phyloP scores from a whole-genome alignment of 129 eudicot species.

The Helichrysum umbraculigerum region DNA sequence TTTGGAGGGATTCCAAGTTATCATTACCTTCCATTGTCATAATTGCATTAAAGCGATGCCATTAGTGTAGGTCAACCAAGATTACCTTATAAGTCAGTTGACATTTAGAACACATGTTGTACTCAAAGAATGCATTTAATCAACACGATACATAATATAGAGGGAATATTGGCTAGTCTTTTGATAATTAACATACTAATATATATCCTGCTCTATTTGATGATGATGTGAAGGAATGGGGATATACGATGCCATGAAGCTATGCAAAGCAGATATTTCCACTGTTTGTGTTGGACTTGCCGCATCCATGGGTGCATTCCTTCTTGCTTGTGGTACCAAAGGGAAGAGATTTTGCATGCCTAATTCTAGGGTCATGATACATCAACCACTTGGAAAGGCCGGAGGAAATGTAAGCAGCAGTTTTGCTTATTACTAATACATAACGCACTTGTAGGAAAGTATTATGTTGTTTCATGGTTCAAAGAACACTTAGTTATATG shows the following conservation, averaged over 20 bases:
- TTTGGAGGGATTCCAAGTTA: background rate
- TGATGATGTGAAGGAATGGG: slow-evolving; percentile 75
- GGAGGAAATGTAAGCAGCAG: slow-evolving; percentile 65
- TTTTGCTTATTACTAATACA: slow-evolving; percentile 13
- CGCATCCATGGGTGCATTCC: slow-evolving; percentile 98
- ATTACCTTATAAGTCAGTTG: background rate
- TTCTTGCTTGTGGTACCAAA: slow-evolving; percentile 88
- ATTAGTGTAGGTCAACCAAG: background rate
- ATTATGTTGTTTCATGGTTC: background rate
- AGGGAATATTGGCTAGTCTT: background rate
- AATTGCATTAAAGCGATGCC: background rate
- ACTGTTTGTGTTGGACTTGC: slow-evolving; percentile 88
- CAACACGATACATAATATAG: slow-evolving; percentile 11
- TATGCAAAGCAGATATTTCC: slow-evolving; percentile 94
- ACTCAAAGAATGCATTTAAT: background rate
- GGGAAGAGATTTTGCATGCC: slow-evolving; percentile 99
- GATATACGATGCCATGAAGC: slow-evolving; percentile 93
- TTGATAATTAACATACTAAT: background rate
- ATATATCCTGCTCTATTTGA: slow-evolving; percentile 9
- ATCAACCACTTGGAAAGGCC: slow-evolving; percentile 72
- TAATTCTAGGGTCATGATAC: slow-evolving; percentile 91
- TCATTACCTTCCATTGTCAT: background rate
- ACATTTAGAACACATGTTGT: background rate
- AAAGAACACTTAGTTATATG: background rate
- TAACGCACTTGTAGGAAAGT: background rate